These are phyloP conservation scores for Sporisorium sorghi DNA, from an alignment of 1,284 basidiomycete species.

Conservation along the genomic window DNA sequence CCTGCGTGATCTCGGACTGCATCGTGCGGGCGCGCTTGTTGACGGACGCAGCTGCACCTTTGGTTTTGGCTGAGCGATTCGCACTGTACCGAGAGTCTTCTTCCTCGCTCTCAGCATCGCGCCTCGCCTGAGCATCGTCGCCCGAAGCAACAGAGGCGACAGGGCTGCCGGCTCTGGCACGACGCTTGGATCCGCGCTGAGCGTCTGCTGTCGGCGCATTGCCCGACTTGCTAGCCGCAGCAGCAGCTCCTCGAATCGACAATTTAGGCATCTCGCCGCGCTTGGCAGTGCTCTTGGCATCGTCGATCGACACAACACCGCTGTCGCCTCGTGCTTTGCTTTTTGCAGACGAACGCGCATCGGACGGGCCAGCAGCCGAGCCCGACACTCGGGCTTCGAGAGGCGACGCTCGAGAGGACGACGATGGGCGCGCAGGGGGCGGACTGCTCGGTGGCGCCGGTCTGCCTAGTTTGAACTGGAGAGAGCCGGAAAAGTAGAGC, in stretches of 20 bases:
- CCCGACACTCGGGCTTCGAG: constrained; percentile 8
- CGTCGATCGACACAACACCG: constrained; percentile 38
- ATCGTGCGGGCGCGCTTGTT: constrained; percentile 22
- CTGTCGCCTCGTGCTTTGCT: constrained; percentile 17
- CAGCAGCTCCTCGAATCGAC: constrained; percentile 37
- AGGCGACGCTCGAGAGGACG: constrained; percentile 5
- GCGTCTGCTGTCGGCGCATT: neutral
- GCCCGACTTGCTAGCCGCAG: constrained; percentile 6
- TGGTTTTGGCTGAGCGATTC: constrained; percentile 20
- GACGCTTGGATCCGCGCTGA: constrained; percentile 23
- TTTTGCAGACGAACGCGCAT: constrained; percentile 6
- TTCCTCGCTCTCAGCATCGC: constrained; percentile 12
- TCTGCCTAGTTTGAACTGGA: constrained; percentile 75
- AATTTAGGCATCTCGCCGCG: constrained; percentile 24
- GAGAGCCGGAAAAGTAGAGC: constrained; percentile 75
- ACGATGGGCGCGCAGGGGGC: constrained; percentile 34
- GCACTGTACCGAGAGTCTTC: constrained; percentile 51
- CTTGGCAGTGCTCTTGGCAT: constrained; percentile 13
- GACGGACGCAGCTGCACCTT: neutral
- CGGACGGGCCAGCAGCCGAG: neutral
- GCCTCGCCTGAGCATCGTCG: neutral
- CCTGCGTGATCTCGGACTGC: constrained; percentile 29
- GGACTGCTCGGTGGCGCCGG: constrained; percentile 46
- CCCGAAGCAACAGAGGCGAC: constrained; percentile 1
- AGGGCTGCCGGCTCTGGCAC: neutral